These are phyloP conservation scores for Acacia crassicarpa DNA, from an alignment of 306 rosid genomes.

Conservation along the genomic window DNA sequence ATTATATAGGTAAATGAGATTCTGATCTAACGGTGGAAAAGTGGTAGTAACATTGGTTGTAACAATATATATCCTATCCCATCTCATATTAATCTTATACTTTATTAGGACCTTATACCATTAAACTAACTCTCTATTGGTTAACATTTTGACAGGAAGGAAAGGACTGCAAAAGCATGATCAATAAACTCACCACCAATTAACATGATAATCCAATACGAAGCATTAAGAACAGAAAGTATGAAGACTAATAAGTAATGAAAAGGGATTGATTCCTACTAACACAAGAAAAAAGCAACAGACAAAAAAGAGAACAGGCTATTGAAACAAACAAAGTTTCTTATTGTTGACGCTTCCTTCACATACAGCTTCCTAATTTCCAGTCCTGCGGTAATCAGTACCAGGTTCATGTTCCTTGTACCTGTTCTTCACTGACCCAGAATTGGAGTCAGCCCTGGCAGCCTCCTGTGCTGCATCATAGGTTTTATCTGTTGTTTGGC, in stretches of 20 bases:
- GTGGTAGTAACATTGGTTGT: no score
- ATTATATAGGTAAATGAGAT: no score
- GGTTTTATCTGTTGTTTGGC: constrained; percentile 34
- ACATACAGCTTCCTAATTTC: constrained; percentile 26
- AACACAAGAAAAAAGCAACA: background rate
- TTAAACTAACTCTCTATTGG: no score
- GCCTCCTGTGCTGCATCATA: constrained; percentile 38
- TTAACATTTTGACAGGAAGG: no score
- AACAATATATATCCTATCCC: no score
- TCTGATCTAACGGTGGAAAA: no score
- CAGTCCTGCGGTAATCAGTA: constrained; percentile 18
- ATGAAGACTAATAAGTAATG: background rate
- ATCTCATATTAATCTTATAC: no score
- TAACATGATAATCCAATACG: background rate
- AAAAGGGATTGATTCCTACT: background rate
- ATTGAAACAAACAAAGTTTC: constrained; percentile 21
- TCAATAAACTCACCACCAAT: background rate
- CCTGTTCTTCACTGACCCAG: constrained; percentile 33
- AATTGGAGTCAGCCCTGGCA: constrained; percentile 3
- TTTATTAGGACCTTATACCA: no score
- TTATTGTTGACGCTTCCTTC: constrained; percentile 31
- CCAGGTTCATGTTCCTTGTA: constrained; percentile 32
- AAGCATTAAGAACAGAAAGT: background rate
- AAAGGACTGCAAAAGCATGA: background rate
- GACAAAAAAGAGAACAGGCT: constrained; percentile 3